phyloP scores from a whole-genome alignment of 2,329 filamentous ascomycete genomes.

The Trichoderma guizhouense region DNA sequence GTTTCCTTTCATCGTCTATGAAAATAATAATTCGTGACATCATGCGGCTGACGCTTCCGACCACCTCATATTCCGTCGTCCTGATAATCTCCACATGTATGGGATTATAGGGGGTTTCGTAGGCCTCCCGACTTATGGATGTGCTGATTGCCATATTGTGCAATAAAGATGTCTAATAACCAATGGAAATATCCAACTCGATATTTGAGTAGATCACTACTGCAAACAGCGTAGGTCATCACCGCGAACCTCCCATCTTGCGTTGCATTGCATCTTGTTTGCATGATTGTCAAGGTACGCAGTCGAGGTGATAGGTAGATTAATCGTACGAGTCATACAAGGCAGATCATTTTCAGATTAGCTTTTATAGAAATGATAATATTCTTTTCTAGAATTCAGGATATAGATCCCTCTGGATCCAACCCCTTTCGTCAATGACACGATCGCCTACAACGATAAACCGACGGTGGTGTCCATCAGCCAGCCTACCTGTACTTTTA shows the following conservation, averaged over 20 bases:
- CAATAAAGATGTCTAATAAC: not conserved
- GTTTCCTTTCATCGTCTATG: not conserved
- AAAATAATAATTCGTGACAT: not conserved
- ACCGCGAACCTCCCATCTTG: not conserved
- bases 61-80: not conserved
- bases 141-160: not conserved
- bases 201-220: not conserved
- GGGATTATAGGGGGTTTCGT: not conserved
- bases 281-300: not conserved
- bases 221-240: not conserved
- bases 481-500: not conserved
- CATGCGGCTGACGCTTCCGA: not conserved
- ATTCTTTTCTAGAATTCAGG: not conserved
- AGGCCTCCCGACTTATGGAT: not conserved
- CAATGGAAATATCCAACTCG: not conserved
- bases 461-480: not conserved
- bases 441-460: not conserved
- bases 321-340: not conserved
- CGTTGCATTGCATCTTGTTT: not conserved
- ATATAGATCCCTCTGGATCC: not conserved
- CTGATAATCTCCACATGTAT: not conserved
- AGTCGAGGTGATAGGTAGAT: not conserved
- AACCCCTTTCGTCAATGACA: not conserved
- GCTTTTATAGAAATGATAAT: not conserved
- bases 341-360: not conserved